Evolutionary conservation across 495 filamentous ascomycete genomes (phyloP), one percentile per base, ranked within the genome.

Genomic region (Neurospora sp.): DNA sequence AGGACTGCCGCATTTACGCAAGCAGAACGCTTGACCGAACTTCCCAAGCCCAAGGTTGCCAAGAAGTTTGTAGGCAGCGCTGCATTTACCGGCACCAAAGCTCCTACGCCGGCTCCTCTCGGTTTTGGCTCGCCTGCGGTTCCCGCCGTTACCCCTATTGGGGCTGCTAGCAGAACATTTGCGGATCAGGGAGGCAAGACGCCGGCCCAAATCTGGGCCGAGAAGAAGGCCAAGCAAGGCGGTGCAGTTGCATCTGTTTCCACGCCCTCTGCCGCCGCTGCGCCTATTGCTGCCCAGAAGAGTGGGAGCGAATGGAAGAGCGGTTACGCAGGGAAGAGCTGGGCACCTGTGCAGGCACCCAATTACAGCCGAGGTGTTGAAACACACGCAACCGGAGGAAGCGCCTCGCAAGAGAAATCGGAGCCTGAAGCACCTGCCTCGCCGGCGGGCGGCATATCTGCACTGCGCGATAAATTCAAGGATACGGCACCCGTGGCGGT

Each of bases 121-220:
- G 89, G 89, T 13, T 84, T 88, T 38, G 82, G 83, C 3, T 86
- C 86, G 8, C 81, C 84, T 21, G 82, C 86, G 2, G 76, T 84
- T 17, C 79, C 85, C 15, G 79, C 88, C 24, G 76, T 87, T 45
- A 81, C 88, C 0, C 89, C 89, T 39, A 85, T 96, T 66, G 94
- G 94, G 34, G 86, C 88, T 73, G 94, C 94, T 43, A 96, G 94
- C 81, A 88, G 92, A 76, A 97, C 93, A 31, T 99, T 97, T 85
- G 95, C 96, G 4, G 93, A 98, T 73, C 86, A 96, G 82, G 95
- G 92, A 73, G 95, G 94, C 69, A 99, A 98, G 84, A 98, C 96
- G 7, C 96, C 96, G 21, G 94, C 96, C 31, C 96, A 99, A 79
- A 81, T 97, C 21, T 99, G 96, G 96, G 94, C 94, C 0, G 96